Conservation (phyloP, 2,329 filamentous ascomycete genomes). For the Lachnellula occidentalis region DNA sequence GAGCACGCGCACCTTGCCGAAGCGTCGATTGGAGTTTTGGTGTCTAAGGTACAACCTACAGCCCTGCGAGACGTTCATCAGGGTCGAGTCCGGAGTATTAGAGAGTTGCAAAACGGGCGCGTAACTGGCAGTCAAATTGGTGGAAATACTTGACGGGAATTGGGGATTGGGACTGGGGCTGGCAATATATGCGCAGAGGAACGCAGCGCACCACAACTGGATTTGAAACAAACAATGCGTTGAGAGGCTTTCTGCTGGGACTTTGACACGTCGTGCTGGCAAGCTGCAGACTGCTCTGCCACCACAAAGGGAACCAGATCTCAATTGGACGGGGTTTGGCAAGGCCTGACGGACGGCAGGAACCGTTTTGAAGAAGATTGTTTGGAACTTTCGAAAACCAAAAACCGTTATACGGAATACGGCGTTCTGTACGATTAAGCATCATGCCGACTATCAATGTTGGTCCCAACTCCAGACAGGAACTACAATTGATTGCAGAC, state of each 20-base stretch:
- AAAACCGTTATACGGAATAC: no score
- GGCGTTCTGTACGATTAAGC: not conserved
- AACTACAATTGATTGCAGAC: conserved; percentile 61
- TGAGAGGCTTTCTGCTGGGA: not conserved
- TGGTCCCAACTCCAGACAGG: conserved; percentile 16
- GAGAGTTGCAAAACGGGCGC: not conserved
- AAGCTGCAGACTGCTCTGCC: not conserved
- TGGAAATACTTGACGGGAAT: no score
- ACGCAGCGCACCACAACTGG: not conserved
- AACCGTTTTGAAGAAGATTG: no score
- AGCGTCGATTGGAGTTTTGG: not conserved
- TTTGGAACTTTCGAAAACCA: no score
- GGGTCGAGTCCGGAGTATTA: not conserved
- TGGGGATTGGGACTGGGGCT: not conserved
- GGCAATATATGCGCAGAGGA: no score
- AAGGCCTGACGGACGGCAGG: no score
- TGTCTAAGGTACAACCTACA: not conserved
- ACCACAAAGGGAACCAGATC: no score
- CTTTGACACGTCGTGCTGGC: not conserved
- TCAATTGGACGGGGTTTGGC: no score
- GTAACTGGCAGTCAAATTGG: not conserved
- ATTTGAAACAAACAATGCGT: not conserved
- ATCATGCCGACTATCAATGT: conserved; percentile 31
- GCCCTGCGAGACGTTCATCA: not conserved
- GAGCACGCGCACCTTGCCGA: not conserved